phyloP scores from a whole-genome alignment of 148 eudicot genomes.

The Rhododendron williamsianum region DNA sequence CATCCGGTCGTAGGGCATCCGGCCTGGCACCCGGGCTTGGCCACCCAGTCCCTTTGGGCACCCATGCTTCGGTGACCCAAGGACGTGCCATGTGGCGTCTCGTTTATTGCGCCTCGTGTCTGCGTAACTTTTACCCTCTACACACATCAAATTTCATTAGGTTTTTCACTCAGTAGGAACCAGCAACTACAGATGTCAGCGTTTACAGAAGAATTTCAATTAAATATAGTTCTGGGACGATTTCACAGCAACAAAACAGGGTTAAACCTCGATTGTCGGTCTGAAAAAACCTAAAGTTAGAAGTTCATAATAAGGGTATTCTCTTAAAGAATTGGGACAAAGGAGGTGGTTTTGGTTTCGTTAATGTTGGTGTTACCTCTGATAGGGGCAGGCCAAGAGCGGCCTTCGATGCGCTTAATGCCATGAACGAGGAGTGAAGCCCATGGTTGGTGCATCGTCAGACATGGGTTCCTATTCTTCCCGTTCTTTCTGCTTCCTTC shows the following conservation, averaged over 20 bases:
- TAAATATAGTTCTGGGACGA: neutral
- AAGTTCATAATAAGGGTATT: neutral
- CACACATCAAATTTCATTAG: neutral
- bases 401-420: conserved; percentile 89
- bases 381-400: conserved; percentile 96
- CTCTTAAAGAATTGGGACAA: neutral
- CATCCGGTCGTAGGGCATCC: no score
- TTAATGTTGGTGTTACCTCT: conserved; percentile 32
- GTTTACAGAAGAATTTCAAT: neutral
- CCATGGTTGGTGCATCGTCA: conserved; percentile 99
- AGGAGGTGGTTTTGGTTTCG: neutral
- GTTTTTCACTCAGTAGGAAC: neutral
- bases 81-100: no score
- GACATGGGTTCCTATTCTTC: conserved; percentile 61
- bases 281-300: neutral
- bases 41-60: no score
- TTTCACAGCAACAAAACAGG: neutral
- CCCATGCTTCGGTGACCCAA: no score
- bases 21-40: no score
- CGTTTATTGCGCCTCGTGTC: no score
- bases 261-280: neutral
- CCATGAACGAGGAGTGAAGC: conserved; percentile 89
- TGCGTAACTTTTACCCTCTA: no score
- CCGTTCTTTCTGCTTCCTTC: conserved; percentile 33
- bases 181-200: neutral